Evolutionary conservation across 106 monocot species (phyloP).

Genomic region (Dactylorhiza incarnata): DNA sequence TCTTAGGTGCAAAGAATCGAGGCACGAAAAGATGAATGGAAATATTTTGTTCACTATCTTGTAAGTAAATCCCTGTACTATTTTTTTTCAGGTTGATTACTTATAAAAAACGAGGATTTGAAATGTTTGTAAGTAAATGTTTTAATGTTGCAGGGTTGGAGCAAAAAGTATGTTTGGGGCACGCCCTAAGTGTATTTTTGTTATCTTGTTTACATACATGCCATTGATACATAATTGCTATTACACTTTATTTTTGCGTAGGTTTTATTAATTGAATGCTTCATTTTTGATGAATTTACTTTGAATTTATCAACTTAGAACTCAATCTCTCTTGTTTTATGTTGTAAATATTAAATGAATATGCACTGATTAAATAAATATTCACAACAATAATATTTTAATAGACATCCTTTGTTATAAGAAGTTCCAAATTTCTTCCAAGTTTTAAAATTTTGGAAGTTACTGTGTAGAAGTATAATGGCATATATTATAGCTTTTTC

Average conservation of each 20-base stretch:
- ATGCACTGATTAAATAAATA: background rate
- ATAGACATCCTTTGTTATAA: background rate
- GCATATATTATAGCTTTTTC: background rate
- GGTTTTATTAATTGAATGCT: background rate
- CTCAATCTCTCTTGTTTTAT: background rate
- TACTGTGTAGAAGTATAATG: background rate
- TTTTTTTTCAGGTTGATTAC: background rate
- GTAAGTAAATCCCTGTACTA: conserved; percentile 31
- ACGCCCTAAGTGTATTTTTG: conserved; percentile 7
- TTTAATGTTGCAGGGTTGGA: conserved; percentile 85
- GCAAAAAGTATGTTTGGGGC: conserved; percentile 71
- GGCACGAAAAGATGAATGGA: conserved; percentile 62
- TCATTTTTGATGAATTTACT: background rate
- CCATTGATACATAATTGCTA: background rate
- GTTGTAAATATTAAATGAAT: background rate
- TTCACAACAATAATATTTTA: background rate
- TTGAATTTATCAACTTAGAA: background rate
- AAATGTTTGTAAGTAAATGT: background rate
- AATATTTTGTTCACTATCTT: conserved; percentile 87
- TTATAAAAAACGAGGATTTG: background rate
- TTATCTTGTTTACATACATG: background rate
- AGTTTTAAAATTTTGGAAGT: background rate
- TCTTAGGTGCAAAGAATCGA: conserved; percentile 83
- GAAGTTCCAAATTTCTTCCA: background rate
- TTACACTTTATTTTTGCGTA: background rate